phyloP scores from a whole-genome alignment of 768 basidiomycete genomes.

The Rhizopogon vinicolor region DNA sequence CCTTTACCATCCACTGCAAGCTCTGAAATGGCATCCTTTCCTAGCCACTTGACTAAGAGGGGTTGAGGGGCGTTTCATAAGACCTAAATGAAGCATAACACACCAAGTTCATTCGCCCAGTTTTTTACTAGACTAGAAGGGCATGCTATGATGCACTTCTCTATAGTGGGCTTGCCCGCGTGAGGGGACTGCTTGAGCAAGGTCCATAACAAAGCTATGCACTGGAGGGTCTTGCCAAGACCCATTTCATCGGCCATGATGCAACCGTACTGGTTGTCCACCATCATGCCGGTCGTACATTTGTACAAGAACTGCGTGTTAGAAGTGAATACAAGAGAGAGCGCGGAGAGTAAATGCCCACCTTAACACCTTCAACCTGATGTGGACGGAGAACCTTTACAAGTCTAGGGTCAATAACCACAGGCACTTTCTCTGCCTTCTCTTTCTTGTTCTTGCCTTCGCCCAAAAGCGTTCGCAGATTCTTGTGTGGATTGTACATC shows the following conservation, averaged over 20 bases:
- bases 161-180: conserved; percentile 81
- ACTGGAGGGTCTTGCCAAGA: conserved; percentile 94
- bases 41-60: conserved; percentile 85
- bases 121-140: conserved; percentile 96
- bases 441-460: conserved; percentile 66
- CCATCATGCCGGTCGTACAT: conserved; percentile 91
- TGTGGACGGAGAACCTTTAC: conserved; percentile 90
- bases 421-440: conserved; percentile 76
- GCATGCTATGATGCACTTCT: conserved; percentile 97
- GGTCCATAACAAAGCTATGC: conserved; percentile 94
- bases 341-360: conserved; percentile 27
- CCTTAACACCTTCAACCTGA: conserved; percentile 98
- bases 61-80: not conserved
- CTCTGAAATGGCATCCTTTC: conserved; percentile 74
- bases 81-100: conserved; percentile 17
- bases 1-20: conserved; percentile 93
- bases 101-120: conserved; percentile 96
- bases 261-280: conserved; percentile 87
- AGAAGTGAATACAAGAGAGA: conserved; percentile 2
- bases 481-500: conserved; percentile 90
- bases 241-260: conserved; percentile 99
- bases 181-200: conserved; percentile 92
- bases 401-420: conserved; percentile 91
- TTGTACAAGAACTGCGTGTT: conserved; percentile 81
- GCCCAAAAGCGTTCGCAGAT: conserved; percentile 72